Base-by-base conservation (phyloP, 2,329 filamentous ascomycete genomes). In the Xylaria sp. region DNA sequence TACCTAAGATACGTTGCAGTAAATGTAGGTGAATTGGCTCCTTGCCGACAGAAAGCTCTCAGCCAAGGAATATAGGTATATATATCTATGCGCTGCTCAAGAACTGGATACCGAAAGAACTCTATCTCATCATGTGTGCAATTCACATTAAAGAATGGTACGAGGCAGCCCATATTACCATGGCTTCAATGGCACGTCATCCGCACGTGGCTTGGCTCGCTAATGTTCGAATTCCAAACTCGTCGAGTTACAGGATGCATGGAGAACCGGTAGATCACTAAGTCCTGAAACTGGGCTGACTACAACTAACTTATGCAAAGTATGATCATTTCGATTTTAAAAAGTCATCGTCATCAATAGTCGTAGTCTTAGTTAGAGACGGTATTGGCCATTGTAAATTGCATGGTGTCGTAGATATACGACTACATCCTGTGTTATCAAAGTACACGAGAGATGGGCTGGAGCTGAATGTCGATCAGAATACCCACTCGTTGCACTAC, bases 171-270 rank as follows among this genome's bases (percentile, higher is more conserved):
- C 15, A 54, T 20, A 54, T 54, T 18, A 44, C 41, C 12, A 31
- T 13, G n/a, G 37, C 23, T 28, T 61, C 10, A 0, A 37, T 46
- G 44, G n/a, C n/a, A 13, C n/a, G 12, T 60, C 44, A 60, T 60
- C 50, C 28, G 44, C 44, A 48, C 44, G 9, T 13, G 20, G 31
- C 34, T 28, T 41, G 20, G 5, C n/a, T 57, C 54, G 9, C 54
- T 25, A 41, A 57, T 25, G 8, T 41, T 20, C 12, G 28, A 48
- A 55, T 63, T 59, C 60, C 46, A 66, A 61, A 61, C 67, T 63
- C 20, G 44, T 23, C 41, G 34, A 58, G 59, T 61, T 59, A 46
- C 59, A 51, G 57, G 54, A n/a, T 46, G 41, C 23, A 56, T 46
- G 15, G 41, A 7, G 41, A 46, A n/a, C 41, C 18, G 25, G 66